These are phyloP conservation scores for Candida saitoana DNA, from an alignment of 805 yeast genomes.

Conservation along the genomic window DNA sequence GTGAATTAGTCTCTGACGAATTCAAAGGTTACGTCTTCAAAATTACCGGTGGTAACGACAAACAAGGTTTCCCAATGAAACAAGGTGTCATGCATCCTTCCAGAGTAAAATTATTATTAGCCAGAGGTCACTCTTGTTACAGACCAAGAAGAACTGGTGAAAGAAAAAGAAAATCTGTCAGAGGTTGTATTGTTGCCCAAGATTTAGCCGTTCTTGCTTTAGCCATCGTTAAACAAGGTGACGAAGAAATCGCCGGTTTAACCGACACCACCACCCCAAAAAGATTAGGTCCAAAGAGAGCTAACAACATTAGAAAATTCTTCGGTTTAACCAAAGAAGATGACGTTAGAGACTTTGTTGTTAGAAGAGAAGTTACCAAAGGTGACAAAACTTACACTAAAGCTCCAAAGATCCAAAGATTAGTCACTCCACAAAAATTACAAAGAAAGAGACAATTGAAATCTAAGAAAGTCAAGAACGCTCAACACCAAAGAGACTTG, in stretches of 20 bases:
- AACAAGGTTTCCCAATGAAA: slow-evolving; percentile 99
- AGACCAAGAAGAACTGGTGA: slow-evolving; percentile 99
- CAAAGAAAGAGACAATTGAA: slow-evolving; percentile 98
- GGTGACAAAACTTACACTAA: slow-evolving; percentile 98
- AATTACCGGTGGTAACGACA: slow-evolving; percentile 99
- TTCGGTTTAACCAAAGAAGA: slow-evolving; percentile 95
- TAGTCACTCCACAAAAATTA: slow-evolving; percentile 97
- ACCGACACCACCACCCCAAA: slow-evolving; percentile 94
- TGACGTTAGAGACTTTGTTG: slow-evolving; percentile 83
- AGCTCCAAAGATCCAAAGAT: slow-evolving; percentile 99
- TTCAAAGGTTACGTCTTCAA: slow-evolving; percentile 99
- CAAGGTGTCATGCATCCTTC: slow-evolving; percentile 99
- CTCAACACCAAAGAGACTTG: slow-evolving; percentile 99
- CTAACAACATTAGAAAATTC: slow-evolving; percentile 99
- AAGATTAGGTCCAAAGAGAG: slow-evolving; percentile 99
- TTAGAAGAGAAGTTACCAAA: slow-evolving; percentile 94
- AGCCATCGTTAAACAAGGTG: slow-evolving; percentile 96
- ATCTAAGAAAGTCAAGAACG: slow-evolving; percentile 91
- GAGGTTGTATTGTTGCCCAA: slow-evolving; percentile 98
- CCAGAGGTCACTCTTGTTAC: slow-evolving; percentile 97
- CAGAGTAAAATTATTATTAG: slow-evolving; percentile 94
- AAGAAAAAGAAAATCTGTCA: slow-evolving; percentile 99
- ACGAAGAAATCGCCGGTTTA: slow-evolving; percentile 89
- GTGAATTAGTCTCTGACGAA: slow-evolving; percentile 97
- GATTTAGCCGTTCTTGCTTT: slow-evolving; percentile 95